Base-by-base conservation (phyloP, 768 basidiomycete genomes). In the Russula sp. region DNA sequence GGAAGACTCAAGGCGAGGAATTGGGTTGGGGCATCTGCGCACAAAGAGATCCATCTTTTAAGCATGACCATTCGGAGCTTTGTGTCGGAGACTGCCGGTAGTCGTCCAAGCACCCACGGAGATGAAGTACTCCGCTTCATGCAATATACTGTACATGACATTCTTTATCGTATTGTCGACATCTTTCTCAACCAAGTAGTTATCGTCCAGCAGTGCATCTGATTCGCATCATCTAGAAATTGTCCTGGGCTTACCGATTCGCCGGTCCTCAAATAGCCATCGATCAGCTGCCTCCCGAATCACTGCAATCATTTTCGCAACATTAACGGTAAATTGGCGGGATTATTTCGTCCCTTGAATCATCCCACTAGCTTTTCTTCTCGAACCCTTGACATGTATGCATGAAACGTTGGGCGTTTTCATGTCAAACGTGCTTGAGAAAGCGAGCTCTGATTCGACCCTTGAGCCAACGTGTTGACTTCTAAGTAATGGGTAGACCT, bases 31-130 rank as follows among this genome's bases (percentile, higher is more conserved):
- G 22, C 39, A 46, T 18, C 43, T 29, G 35, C 42, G 39, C 5
- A 48, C 16, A 22, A 46, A 18, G 1, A 42, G 36, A 7, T 53
- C 29, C 22, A 54, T 54, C 61, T 63, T 58, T 54, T 58, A 56
- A 49, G 47, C 36, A 48, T 25, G 16, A 36, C 41, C 22, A 35
- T 41, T 32, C 43, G 8, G 16, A 14, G n/a, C n/a, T n/a, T n/a
- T n/a, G n/a, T n/a, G n/a, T 48, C 61, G 61, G 61, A 53, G 56
- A 54, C 57, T 54, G 61, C 61, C 61, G 61, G 32, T 14, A 35
- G 14, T 49, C 41, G 46, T n/a, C n/a, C n/a, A n/a, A n/a, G n/a
- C n/a, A n/a, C n/a, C n/a, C n/a, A n/a, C 39, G 22, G 11, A 18
- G 13, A 22, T 16, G 11, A n/a, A 18, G 51, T 45, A 39, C 41